Evolutionary conservation across 805 yeast species (phyloP).

Genomic region (Schwanniomyces yamadae): DNA sequence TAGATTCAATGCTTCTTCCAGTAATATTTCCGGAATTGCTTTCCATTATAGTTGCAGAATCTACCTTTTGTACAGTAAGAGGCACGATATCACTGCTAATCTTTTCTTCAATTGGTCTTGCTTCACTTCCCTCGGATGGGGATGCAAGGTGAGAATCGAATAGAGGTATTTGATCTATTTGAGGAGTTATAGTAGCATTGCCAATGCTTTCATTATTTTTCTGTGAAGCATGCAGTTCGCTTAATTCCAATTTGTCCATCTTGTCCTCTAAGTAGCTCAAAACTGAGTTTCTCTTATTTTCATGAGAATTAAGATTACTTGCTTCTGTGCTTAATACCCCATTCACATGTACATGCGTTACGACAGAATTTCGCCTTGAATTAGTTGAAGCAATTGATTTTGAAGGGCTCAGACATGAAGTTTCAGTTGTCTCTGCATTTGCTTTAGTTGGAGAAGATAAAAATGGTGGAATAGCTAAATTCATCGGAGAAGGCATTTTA

Average conservation of each 20-base stretch:
- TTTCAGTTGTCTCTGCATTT: slow-evolving; percentile 3
- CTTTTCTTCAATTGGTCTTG: not conserved
- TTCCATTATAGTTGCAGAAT: no score
- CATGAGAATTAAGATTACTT: slow-evolving; percentile 18
- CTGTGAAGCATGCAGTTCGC: slow-evolving; percentile 29
- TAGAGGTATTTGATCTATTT: slow-evolving; percentile 29
- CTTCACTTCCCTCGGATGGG: slow-evolving; percentile 8
- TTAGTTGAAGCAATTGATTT: slow-evolving; percentile 10
- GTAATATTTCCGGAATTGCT: not conserved
- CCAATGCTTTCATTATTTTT: slow-evolving; percentile 2
- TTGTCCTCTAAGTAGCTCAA: slow-evolving; percentile 44
- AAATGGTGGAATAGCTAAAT: slow-evolving; percentile 31
- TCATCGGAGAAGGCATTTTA: slow-evolving; percentile 33
- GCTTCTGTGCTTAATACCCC: slow-evolving; percentile 35
- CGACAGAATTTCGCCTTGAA: slow-evolving; percentile 39
- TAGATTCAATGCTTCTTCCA: not conserved
- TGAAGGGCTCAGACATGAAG: slow-evolving; percentile 9
- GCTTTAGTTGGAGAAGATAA: slow-evolving; percentile 27
- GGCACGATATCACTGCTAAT: not conserved
- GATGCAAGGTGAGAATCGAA: slow-evolving; percentile 19
- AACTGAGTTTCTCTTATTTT: slow-evolving; percentile 37
- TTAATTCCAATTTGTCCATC: slow-evolving; percentile 40
- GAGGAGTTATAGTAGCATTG: slow-evolving; percentile 21
- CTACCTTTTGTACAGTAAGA: no score
- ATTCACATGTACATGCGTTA: slow-evolving; percentile 43